A percentile compares a stretch with the other conserved stretches of the same genome.
phyloP scores from a whole-genome alignment of 1,284 basidiomycete genomes.

The Ganoderma leucocontextum region DNA sequence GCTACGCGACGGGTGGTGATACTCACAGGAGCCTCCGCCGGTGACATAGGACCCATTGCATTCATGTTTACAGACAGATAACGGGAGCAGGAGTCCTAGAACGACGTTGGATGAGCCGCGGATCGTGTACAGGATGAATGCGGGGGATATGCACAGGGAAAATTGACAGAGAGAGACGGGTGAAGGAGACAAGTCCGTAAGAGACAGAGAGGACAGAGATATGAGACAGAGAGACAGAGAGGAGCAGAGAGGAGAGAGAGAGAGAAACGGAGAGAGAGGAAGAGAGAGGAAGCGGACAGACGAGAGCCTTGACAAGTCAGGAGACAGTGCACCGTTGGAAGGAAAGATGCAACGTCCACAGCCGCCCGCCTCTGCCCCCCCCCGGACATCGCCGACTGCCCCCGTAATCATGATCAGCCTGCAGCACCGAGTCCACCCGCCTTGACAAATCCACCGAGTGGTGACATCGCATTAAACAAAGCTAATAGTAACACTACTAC shows the following conservation, averaged over 20 bases:
- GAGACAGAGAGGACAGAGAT: conserved; percentile 50
- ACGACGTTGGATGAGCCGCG: conserved; percentile 36
- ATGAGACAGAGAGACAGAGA: conserved; percentile 46
- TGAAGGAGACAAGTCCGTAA: conserved; percentile 49
- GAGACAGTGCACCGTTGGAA: conserved; percentile 40
- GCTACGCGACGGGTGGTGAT: conserved; percentile 13
- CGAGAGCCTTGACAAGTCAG: conserved; percentile 46
- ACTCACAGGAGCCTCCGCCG: conserved; percentile 81
- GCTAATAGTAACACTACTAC: conserved; percentile 3
- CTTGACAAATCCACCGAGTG: not conserved
- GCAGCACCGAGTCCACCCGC: not conserved
- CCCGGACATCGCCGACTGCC: conserved; percentile 41
- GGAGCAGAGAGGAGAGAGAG: conserved; percentile 45
- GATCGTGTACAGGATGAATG: conserved; percentile 34
- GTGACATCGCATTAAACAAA: conserved; percentile 12
- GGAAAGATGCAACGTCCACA: conserved; percentile 25
- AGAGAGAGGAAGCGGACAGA: conserved; percentile 50
- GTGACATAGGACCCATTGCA: conserved; percentile 68
- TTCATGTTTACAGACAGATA: conserved; percentile 76
- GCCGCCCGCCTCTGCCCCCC: conserved; percentile 25
- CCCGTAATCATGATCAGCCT: conserved; percentile 23
- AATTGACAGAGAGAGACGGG: conserved; percentile 49
- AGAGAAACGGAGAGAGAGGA: conserved; percentile 50
- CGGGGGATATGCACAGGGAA: conserved; percentile 42
- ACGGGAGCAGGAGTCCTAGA: conserved; percentile 44